Conservation (phyloP, 2,329 filamentous ascomycete genomes). For the Fusarium penzigii region DNA sequence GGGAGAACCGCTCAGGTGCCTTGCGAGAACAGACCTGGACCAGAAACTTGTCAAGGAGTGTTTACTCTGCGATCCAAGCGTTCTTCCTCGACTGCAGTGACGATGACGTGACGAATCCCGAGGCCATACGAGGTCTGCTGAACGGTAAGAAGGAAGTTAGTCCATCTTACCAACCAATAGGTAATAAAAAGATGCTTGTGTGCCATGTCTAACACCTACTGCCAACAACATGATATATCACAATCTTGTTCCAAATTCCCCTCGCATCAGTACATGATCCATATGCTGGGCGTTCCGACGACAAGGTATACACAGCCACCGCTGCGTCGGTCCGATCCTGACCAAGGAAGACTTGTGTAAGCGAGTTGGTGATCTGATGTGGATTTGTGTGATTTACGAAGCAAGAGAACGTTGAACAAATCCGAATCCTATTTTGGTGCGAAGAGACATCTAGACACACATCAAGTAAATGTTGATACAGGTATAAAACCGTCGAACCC, state of each 20-base stretch:
- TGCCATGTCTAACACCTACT: slow-evolving; percentile 4
- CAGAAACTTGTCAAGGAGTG: slow-evolving; percentile 4
- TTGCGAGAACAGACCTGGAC: too few relatives aligned
- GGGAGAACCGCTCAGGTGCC: slow-evolving; percentile 3
- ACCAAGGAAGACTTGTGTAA: slow-evolving; percentile 1
- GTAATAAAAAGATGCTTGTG: background rate
- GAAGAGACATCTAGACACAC: too few relatives aligned
- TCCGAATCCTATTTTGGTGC: background rate
- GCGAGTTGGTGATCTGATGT: background rate
- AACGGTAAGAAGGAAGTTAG: background rate
- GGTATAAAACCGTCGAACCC: background rate
- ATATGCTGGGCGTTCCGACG: slow-evolving; percentile 18
- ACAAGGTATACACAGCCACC: slow-evolving; percentile 20
- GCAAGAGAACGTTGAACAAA: background rate
- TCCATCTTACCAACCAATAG: slow-evolving; percentile 4
- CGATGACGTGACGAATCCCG: slow-evolving; percentile 24
- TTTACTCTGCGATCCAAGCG: slow-evolving; percentile 15
- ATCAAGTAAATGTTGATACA: too few relatives aligned
- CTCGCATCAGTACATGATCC: slow-evolving; percentile 3
- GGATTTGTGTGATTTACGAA: background rate
- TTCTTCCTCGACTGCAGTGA: slow-evolving; percentile 19
- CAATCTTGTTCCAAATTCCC: background rate
- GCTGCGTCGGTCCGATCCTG: slow-evolving; percentile 6
- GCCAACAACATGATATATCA: slow-evolving; percentile 13
- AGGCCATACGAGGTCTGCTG: slow-evolving; percentile 1